Evolutionary conservation across 192 early-diverging fungal genomes (phyloP), one percentile per base, ranked within the genome.

Genomic region (Entomortierella parvispora): DNA sequence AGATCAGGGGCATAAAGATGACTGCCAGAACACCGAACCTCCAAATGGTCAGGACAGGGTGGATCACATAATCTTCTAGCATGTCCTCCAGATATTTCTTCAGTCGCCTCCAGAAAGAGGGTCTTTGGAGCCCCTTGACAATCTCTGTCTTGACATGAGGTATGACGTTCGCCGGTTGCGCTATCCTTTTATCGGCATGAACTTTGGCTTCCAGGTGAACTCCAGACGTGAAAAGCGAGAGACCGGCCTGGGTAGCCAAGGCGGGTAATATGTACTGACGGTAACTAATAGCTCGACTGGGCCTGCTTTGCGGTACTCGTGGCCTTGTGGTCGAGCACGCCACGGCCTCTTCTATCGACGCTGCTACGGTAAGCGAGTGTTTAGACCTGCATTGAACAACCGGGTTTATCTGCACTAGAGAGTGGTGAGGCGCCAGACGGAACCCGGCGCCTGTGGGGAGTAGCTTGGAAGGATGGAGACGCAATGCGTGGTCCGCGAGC

Each of bases 1-100:
- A 32, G 2, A 88, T 59, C 10, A 94, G 82, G 1, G 95, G 95
- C n/a, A 88, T 52, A 80, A 96, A 93, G 43, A 91, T 67, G 2
- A 91, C 28, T 2, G 87, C 50, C 10, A 96, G 81, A 65, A 89
- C 82, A 6, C 81, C 82, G 15, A 89, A 86, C 3, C 93, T 85
- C 60, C 85, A 74, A n/a, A 81, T 53, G 3, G 83, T 84, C 28
- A 84, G 52, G 7, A 86, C 42, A 5, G 89, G 89, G 51, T 89
- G 86, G 0, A 89, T 29, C 12, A 90, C 46, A 54, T 84, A 86
- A 2, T 81, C 71, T 6, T 87, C 82, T 28, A 86, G 25, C 40
- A 82, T 51, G 22, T 69, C 62, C 20, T 79, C 47, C 3, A 85
- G 56, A 31, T 65, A 52, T 12, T 68, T 43, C n/a, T 59, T 63